Evolutionary conservation across 805 yeast genomes (phyloP), one percentile per base, ranked within the genome.

Genomic region (Candida manassasensis): DNA sequence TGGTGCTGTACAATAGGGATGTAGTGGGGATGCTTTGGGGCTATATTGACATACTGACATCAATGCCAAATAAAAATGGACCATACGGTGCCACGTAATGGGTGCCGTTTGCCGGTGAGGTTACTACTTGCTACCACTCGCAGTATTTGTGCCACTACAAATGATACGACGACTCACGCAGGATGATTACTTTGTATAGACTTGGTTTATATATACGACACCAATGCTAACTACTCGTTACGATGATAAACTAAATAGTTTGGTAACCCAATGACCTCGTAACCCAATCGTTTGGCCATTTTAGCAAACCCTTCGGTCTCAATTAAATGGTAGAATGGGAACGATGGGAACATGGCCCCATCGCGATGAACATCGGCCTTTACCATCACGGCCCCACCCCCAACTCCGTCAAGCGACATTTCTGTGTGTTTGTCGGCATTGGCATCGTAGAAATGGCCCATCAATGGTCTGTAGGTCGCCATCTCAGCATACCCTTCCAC

Each of bases 311-410:
- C 98, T 63, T 93, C 98, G 7, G 97, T 89, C 67, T 93, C 98
- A 44, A 93, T 88, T 59, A 93, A 72, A 59, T 93, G 95, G 59
- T 90, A 89, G 70, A 93, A 93, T 41, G 98, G 93, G 77, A 93
- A 93, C 33, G 94, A 85, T 12, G 99, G 98, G 77, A 93, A 93
- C 97, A 93, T 90, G 37, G 97, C 97, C 34, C 99, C 99, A 59
- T 93, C 98, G 57, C 98, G 75, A 62, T 93, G 99, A 36, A 93
- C 99, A 48, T 89, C 97, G 8, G 97, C 95, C 55, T 90, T 87
- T 19, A 93, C 99, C 63, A 93, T 59, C 21, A 95, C 80, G 28
- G 97, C 95, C 15, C 97, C 95, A 43, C 97, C 97, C 36, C 98
- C 98, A 39, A 93, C 97, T 57, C 99, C 98, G 58, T 93, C 97